phyloP scores from a whole-genome alignment of 1,284 basidiomycete genomes.

The Leccinum huronense region DNA sequence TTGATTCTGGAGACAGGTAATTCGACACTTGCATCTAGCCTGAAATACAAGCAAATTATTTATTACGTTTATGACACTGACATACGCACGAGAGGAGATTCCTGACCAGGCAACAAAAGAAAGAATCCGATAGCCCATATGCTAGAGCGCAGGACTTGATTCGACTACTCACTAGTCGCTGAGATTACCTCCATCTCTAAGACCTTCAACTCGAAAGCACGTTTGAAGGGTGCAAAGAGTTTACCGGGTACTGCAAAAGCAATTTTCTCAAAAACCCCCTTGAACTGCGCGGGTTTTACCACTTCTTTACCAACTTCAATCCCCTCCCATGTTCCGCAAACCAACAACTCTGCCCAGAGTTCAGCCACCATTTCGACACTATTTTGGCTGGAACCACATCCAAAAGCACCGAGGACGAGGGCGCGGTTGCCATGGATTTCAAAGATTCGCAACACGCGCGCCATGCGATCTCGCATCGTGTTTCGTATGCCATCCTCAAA shows the following conservation, averaged over 20 bases:
- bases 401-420: conserved; percentile 50
- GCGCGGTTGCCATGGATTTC: conserved; percentile 43
- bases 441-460: conserved; percentile 45
- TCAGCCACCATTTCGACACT: conserved; percentile 41
- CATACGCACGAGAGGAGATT: neutral
- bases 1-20: neutral
- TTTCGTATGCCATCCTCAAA: conserved; percentile 42
- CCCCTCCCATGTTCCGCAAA: conserved; percentile 37
- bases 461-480: conserved; percentile 37
- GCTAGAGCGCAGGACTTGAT: neutral
- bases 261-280: conserved; percentile 43
- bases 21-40: neutral
- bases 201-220: conserved; percentile 43
- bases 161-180: conserved; percentile 32
- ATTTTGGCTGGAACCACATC: conserved; percentile 46
- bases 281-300: conserved; percentile 36
- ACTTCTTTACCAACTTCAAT: conserved; percentile 22
- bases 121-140: neutral
- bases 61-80: neutral
- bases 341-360: conserved; percentile 48
- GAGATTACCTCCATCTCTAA: conserved; percentile 41
- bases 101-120: neutral
- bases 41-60: neutral
- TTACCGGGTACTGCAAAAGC: conserved; percentile 46
- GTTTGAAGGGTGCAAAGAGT: conserved; percentile 39